phyloP scores from a whole-genome alignment of 2,329 filamentous ascomycete species.

The Fusarium temperatum region DNA sequence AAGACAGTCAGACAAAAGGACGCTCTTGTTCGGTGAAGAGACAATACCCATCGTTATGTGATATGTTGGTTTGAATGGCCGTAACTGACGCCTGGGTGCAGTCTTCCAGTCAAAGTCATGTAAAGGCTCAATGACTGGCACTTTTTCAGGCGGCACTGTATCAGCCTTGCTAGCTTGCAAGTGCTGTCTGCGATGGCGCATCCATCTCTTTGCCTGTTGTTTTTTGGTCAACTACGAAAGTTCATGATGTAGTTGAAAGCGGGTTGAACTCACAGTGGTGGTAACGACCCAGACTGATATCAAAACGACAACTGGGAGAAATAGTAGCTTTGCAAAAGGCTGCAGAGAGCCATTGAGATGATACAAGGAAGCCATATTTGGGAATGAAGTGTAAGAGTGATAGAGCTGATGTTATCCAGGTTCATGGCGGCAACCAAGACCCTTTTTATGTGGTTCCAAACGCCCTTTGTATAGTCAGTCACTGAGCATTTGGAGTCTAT shows the following conservation, averaged over 20 bases:
- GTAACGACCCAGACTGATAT: conserved; percentile 15
- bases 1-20: not conserved
- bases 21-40: rapidly evolving
- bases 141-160: conserved; percentile 1
- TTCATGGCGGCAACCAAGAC: not conserved
- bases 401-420: not conserved
- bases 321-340: conserved; percentile 4
- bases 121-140: not conserved
- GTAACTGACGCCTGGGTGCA: conserved; percentile 1
- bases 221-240: not conserved
- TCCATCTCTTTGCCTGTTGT: conserved; percentile 33
- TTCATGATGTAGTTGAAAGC: not conserved
- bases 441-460: not conserved
- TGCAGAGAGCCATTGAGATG: not conserved
- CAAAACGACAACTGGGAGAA: conserved; percentile 13
- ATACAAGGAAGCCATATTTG: not conserved
- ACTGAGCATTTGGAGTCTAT: not conserved
- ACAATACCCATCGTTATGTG: conserved; percentile 28
- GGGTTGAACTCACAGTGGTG: conserved; percentile 6
- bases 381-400: too few relatives aligned
- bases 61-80: conserved; percentile 27
- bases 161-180: not conserved
- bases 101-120: conserved; percentile 26
- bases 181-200: conserved; percentile 16
- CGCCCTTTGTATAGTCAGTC: not conserved